phyloP scores from a whole-genome alignment of 495 filamentous ascomycete genomes.

The Lasiosphaeria miniovina region DNA sequence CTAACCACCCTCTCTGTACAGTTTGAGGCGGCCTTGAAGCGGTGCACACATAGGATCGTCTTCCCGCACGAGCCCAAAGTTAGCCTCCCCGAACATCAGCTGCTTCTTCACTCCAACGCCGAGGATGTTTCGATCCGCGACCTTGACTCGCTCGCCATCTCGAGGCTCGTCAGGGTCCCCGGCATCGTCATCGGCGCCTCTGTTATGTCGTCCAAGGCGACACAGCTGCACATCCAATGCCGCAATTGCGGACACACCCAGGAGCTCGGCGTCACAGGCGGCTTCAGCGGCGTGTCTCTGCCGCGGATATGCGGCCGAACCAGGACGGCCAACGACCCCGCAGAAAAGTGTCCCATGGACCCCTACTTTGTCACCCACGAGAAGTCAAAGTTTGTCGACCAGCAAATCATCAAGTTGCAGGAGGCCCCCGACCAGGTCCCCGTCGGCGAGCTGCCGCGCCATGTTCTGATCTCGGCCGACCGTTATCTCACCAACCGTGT shows the following conservation, averaged over 20 bases:
- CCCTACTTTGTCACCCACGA: conserved; percentile 96
- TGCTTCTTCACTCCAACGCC: conserved; percentile 89
- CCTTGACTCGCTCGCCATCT: conserved; percentile 88
- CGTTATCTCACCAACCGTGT: conserved; percentile 95
- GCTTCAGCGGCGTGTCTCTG: conserved; percentile 81
- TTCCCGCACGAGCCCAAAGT: conserved; percentile 68
- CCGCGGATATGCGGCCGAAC: conserved; percentile 71
- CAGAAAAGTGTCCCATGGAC: conserved; percentile 79
- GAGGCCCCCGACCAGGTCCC: conserved; percentile 98
- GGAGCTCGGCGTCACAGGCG: conserved; percentile 69
- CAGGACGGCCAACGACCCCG: conserved; percentile 54
- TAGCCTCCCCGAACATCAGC: conserved; percentile 82
- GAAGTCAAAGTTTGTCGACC: conserved; percentile 92
- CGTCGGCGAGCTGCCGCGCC: conserved; percentile 91
- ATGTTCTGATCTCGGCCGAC: conserved; percentile 92
- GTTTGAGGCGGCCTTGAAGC: conserved; percentile 89
- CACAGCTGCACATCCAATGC: conserved; percentile 81
- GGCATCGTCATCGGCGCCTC: conserved; percentile 98
- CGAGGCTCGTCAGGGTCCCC: conserved; percentile 90
- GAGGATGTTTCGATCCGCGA: conserved; percentile 91
- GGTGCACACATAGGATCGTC: conserved; percentile 89
- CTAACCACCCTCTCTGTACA: conserved; percentile 31
- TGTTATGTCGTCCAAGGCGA: conserved; percentile 94
- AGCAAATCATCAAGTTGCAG: conserved; percentile 96
- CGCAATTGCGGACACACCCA: conserved; percentile 77